These are phyloP conservation scores for Melampsora larici-populina DNA, from an alignment of 1,284 basidiomycete species.

Conservation along the genomic window DNA sequence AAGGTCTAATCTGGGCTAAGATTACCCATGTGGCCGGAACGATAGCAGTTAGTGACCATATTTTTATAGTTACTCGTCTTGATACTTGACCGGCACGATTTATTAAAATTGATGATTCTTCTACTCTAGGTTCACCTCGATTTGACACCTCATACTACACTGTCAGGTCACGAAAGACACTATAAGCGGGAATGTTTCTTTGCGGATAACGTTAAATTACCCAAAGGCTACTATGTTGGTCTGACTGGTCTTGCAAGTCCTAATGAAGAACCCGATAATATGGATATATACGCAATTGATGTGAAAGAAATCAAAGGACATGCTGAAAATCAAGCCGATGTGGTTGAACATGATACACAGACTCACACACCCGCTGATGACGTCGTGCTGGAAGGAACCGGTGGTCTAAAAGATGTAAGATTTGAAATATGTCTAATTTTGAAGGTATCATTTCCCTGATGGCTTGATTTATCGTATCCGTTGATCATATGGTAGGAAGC, in stretches of 20 bases:
- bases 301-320: conserved; percentile 44
- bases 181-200: conserved; percentile 52
- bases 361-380: conserved; percentile 33
- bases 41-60: conserved; percentile 45
- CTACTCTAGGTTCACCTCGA: conserved; percentile 49
- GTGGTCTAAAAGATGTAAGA: conserved; percentile 25
- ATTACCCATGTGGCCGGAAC: conserved; percentile 49
- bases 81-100: not conserved
- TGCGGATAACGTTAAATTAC: conserved; percentile 47
- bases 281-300: conserved; percentile 47
- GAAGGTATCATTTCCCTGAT: not conserved
- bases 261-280: conserved; percentile 49
- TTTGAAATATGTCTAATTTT: not conserved
- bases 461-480: not conserved
- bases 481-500: not conserved
- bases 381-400: conserved; percentile 33
- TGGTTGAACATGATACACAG: conserved; percentile 29
- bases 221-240: conserved; percentile 47
- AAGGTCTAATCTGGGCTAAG: conserved; percentile 51
- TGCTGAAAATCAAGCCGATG: conserved; percentile 24
- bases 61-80: not conserved
- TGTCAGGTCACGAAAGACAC: conserved; percentile 48
- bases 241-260: conserved; percentile 49
- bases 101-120: not conserved
- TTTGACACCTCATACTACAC: conserved; percentile 50